Evolutionary conservation across 345 rosid genomes (phyloP).

Genomic region (Dovyalis caffra): DNA sequence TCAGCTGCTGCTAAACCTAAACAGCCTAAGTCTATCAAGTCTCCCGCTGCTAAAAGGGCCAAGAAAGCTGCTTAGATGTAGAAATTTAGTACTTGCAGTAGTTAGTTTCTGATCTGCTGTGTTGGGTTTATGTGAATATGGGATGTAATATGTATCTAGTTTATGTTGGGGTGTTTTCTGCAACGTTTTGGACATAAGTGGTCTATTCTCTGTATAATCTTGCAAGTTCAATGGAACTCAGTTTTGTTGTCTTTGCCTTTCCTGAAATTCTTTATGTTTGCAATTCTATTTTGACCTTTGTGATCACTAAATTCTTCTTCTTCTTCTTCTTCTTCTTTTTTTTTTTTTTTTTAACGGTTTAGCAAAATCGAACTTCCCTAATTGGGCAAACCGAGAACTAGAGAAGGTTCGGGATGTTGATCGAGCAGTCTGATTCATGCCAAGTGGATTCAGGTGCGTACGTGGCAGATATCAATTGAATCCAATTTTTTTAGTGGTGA

Average conservation of each 20-base stretch:
- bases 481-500: too few species aligned
- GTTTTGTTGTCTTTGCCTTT: background rate
- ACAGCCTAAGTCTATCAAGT: conserved; percentile 45
- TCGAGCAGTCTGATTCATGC: too few species aligned
- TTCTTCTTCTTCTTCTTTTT: too few species aligned
- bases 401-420: too few species aligned
- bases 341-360: too few species aligned
- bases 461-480: too few species aligned
- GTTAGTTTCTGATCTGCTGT: background rate
- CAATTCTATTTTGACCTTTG: too few species aligned
- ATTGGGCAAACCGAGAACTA: too few species aligned
- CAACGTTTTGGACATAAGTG: background rate
- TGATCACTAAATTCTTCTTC: too few species aligned
- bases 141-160: background rate
- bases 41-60: conserved; percentile 42
- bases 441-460: too few species aligned
- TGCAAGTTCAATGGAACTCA: background rate
- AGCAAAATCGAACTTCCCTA: too few species aligned
- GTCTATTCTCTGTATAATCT: background rate
- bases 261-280: background rate
- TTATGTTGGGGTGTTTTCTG: background rate
- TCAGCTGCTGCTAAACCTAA: conserved; percentile 38
- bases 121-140: background rate
- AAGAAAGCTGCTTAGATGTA: conserved; percentile 38
- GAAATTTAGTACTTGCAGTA: background rate